Evolutionary conservation across 768 basidiomycete species (phyloP).

Genomic region (Collybia sp.): DNA sequence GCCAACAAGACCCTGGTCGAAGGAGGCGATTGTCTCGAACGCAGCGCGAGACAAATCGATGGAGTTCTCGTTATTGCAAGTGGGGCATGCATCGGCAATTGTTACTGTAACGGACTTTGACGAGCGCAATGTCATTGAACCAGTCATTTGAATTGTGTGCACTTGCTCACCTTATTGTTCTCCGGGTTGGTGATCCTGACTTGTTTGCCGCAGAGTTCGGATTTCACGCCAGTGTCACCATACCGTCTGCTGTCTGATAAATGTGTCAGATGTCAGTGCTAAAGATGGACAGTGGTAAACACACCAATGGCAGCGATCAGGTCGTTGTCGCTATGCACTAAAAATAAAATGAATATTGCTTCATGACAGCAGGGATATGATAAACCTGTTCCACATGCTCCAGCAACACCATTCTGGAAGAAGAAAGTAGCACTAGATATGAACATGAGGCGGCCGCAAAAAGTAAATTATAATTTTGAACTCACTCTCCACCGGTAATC

Average conservation of each 20-base stretch:
- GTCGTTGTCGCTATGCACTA: conserved; percentile 47
- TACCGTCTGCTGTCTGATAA: conserved; percentile 45
- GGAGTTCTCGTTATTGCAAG: conserved; percentile 59
- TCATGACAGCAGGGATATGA: background rate
- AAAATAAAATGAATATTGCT: conserved; percentile 2
- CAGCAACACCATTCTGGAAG: conserved; percentile 67
- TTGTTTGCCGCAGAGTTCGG: conserved; percentile 58
- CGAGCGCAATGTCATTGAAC: conserved; percentile 2
- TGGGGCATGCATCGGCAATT: conserved; percentile 81
- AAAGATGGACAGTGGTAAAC: conserved; percentile 11
- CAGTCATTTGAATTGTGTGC: conserved; percentile 1
- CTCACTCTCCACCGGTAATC: conserved; percentile 44
- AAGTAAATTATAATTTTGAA: conserved; percentile 5
- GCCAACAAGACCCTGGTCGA: conserved; percentile 46
- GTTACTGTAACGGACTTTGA: conserved; percentile 47
- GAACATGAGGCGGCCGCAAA: conserved; percentile 2
- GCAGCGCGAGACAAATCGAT: conserved; percentile 73
- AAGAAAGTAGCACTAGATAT: conserved; percentile 55
- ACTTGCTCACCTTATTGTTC: conserved; percentile 40
- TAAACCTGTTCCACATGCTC: conserved; percentile 66
- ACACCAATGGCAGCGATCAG: conserved; percentile 61
- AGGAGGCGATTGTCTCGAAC: conserved; percentile 52
- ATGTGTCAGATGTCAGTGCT: conserved; percentile 4
- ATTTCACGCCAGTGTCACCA: conserved; percentile 39
- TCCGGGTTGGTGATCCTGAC: conserved; percentile 61